A percentile compares a stretch with the other conserved stretches of the same genome.
Evolutionary conservation across 2,329 filamentous ascomycete species (phyloP).

Genomic region (Monilinia vaccinii-corymbosi): DNA sequence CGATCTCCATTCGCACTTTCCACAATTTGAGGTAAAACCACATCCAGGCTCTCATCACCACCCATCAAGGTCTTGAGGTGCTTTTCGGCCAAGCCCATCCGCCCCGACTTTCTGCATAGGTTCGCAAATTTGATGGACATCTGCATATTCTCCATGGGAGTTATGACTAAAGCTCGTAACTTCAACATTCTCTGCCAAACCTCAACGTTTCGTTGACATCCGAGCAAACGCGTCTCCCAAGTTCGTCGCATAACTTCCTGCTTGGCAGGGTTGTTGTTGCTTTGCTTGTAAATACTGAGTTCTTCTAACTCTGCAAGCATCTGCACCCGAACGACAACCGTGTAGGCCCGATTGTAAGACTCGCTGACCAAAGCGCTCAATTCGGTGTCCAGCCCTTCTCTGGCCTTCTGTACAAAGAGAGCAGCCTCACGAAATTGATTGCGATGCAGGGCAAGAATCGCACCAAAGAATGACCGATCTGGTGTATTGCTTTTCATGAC

Average conservation of each 20-base stretch:
- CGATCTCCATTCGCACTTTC: conserved; percentile 25
- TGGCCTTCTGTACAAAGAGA: conserved; percentile 81
- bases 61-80: conserved; percentile 86
- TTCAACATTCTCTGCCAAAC: conserved; percentile 99
- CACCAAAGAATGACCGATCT: conserved; percentile 94
- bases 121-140: conserved; percentile 99
- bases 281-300: conserved; percentile 96
- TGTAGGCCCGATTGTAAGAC: conserved; percentile 94
- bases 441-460: conserved; percentile 86
- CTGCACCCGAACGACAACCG: conserved; percentile 95
- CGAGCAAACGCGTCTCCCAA: conserved; percentile 91
- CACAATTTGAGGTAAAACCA: conserved; percentile 41
- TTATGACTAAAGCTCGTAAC: conserved; percentile 83
- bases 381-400: conserved; percentile 91
- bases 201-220: conserved; percentile 93
- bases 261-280: conserved; percentile 67
- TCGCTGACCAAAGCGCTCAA: conserved; percentile 94
- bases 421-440: conserved; percentile 91
- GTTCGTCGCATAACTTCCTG: conserved; percentile 85
- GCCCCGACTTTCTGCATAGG: conserved; percentile 89
- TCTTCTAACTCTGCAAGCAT: conserved; percentile 99
- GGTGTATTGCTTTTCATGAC: conserved; percentile 93
- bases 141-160: conserved; percentile 85
- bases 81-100: conserved; percentile 91
- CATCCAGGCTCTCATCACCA: conserved; percentile 53